Conservation (phyloP, 495 filamentous ascomycete species). For the Peziza echinospora region DNA sequence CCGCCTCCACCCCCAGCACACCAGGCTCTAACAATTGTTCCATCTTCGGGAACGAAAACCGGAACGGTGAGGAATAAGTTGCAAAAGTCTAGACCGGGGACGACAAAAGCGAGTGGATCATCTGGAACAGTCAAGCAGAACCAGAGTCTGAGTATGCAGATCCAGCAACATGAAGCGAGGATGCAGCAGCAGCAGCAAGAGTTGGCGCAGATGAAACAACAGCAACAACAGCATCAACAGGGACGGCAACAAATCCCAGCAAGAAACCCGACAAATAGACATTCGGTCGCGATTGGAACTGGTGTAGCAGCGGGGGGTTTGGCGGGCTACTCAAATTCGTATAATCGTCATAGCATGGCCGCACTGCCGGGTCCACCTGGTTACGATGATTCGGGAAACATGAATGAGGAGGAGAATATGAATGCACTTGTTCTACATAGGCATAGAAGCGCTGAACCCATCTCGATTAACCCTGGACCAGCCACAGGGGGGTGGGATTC, state of each 20-base stretch:
- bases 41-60: background rate
- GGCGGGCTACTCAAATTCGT: background rate
- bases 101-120: background rate
- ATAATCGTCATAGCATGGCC: background rate
- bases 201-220: background rate
- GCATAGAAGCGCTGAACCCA: background rate
- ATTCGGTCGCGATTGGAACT: background rate
- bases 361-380: background rate
- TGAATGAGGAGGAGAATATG: background rate
- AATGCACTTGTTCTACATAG: background rate
- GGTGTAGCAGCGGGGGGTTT: background rate
- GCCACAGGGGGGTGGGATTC: background rate
- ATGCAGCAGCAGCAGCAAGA: background rate
- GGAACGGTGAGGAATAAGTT: background rate
- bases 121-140: background rate
- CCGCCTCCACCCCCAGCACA: background rate
- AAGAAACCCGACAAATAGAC: background rate
- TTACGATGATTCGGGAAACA: background rate
- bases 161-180: background rate
- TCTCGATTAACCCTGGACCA: background rate
- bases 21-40: background rate
- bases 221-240: background rate
- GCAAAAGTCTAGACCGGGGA: background rate
- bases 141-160: background rate
- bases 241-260: background rate